Percentiles rank a stretch among this genome's conserved stretches.
phyloP scores from a whole-genome alignment of 768 basidiomycete genomes.

The Leccinum variicolor region DNA sequence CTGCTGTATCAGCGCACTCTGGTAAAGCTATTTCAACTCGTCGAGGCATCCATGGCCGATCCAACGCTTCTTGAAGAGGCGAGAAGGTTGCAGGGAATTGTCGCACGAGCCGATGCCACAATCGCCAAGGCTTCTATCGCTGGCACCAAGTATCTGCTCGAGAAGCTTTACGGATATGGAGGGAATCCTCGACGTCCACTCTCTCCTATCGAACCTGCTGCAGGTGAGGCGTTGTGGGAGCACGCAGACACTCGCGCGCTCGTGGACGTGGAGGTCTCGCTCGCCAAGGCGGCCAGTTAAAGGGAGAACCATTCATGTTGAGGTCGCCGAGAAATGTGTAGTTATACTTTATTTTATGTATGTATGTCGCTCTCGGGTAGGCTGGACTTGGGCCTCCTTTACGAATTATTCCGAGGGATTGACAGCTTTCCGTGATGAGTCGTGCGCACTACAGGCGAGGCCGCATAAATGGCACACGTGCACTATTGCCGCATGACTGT shows the following conservation, averaged over 20 bases:
- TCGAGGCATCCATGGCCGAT: constrained; percentile 52
- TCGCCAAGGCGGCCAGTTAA: constrained; percentile 35
- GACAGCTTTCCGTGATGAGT: not conserved
- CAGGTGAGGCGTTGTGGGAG: constrained; percentile 62
- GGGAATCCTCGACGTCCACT: constrained; percentile 78
- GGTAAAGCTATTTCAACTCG: constrained; percentile 58
- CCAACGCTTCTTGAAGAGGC: constrained; percentile 61
- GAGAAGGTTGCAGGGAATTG: constrained; percentile 72
- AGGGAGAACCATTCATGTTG: not conserved
- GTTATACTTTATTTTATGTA: not conserved
- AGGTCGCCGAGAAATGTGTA: not conserved
- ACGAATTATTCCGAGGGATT: not conserved
- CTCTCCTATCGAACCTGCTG: constrained; percentile 54
- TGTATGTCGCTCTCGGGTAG: not conserved
- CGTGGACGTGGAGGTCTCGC: constrained; percentile 57
- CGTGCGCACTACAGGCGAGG: not conserved
- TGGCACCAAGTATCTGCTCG: constrained; percentile 79
- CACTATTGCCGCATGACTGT: not conserved
- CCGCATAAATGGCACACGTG: not conserved
- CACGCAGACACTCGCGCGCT: constrained; percentile 72
- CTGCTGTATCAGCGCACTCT: constrained; percentile 48
- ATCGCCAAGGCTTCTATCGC: constrained; percentile 73
- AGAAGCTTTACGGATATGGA: constrained; percentile 78
- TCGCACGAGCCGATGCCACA: constrained; percentile 77
- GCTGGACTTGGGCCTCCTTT: not conserved